phyloP scores from a whole-genome alignment of 805 yeast genomes.

The Zygosaccharomyces gambellarensis region DNA sequence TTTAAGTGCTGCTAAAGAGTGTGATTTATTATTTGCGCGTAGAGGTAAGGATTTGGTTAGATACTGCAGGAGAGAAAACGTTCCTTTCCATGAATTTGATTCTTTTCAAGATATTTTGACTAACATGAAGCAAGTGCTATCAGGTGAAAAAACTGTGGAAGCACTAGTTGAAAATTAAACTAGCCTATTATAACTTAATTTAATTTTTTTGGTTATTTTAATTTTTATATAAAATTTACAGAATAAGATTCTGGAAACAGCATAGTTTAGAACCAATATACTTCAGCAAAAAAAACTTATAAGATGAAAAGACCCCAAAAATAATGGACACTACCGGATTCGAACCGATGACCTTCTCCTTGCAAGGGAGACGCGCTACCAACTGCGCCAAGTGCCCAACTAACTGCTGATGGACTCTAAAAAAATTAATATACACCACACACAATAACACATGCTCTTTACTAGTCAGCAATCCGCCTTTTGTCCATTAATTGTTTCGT shows the following conservation, averaged over 20 bases:
- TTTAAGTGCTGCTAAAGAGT: conserved; percentile 89
- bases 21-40: conserved; percentile 90
- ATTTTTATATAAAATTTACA: too few species aligned
- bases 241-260: too few species aligned
- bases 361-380: conserved; percentile 79
- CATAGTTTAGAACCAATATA: too few species aligned
- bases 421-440: too few species aligned
- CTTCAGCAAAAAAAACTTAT: too few species aligned
- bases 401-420: too few species aligned
- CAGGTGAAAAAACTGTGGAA: conserved; percentile 30
- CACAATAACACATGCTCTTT: too few species aligned
- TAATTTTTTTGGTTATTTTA: not conserved
- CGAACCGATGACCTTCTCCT: conserved; percentile 74
- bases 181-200: not conserved
- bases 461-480: too few species aligned
- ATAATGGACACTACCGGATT: conserved; percentile 64
- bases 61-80: conserved; percentile 72
- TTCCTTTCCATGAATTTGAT: conserved; percentile 81
- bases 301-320: too few species aligned
- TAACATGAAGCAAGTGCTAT: conserved; percentile 52
- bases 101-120: conserved; percentile 67
- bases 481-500: too few species aligned
- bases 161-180: conserved; percentile 30
- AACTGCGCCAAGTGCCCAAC: conserved; percentile 56
- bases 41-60: conserved; percentile 84